Base-by-base conservation (phyloP, 495 filamentous ascomycete genomes). In the Sporormia fimetaria region DNA sequence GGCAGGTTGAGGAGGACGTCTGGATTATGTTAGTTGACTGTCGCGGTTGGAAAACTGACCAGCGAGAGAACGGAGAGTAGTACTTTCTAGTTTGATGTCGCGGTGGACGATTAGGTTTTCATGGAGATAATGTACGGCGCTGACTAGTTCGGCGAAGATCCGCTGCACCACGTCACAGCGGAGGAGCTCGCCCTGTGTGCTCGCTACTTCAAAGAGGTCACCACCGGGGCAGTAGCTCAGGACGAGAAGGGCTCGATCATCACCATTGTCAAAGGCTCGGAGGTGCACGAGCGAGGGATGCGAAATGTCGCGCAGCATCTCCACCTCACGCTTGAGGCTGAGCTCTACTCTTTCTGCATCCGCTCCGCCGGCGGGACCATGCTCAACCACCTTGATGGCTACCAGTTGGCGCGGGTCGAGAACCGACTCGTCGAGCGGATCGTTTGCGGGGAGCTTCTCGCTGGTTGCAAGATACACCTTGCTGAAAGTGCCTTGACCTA, bases 31-130 rank as follows among this genome's bases (percentile, higher is more conserved):
- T 66, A 63, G 49, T 61, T 18, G 28, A n/a, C 16, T 36, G n/a
- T 36, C 18, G 37, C 34, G 17, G 12, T 32, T 28, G 36, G 15
- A 7, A 24, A 40, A 35, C 21, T 41, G 15, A 33, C 33, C 26
- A 36, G 17, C 31, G 24, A 28, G 8, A 32, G 3, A 34, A 25
- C 23, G 37, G 45, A 37, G 29, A 47, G 51, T 51, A 54, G 33
- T 68, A 94, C 87, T 98, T 65, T 98, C 90, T 33, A 98, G 75
- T 62, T 98, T 98, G 56, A 98, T 92, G 62, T 98, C 90, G 18
- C 90, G 76, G 56, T 98, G 90, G 28, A 94, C 88, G 48, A 98
- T 94, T 52, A 72, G 81, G 52, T 82, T 59, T 21, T 67, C 66
- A 62, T 98, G 90, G 21, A 98, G 67, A 67, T 95, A 93, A 17